A percentile compares a stretch with the other conserved stretches of the same genome.
phyloP scores from a whole-genome alignment of 441 rosid genomes.

The Corymbia calophylla region DNA sequence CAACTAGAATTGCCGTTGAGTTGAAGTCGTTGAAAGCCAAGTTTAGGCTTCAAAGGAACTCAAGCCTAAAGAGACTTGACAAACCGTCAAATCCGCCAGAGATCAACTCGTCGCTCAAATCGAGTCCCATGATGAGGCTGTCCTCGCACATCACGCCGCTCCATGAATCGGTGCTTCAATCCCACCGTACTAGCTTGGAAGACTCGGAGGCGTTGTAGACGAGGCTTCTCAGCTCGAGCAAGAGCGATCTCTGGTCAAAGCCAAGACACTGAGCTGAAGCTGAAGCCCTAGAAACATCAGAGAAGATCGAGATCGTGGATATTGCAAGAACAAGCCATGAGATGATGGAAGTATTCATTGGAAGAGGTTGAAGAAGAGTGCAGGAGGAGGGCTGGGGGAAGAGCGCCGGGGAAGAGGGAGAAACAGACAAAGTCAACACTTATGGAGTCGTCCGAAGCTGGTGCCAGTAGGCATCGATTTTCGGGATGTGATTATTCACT shows the following conservation, averaged over 20 bases:
- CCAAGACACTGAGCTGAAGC: not conserved
- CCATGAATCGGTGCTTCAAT: not conserved
- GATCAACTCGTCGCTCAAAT: rapidly evolving
- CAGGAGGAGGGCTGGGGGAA: not conserved
- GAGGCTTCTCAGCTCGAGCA: not conserved
- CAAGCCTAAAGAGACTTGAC: not conserved
- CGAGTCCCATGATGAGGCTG: not conserved
- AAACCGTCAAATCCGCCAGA: not conserved
- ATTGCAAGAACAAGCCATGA: not conserved
- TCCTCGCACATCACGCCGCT: not conserved
- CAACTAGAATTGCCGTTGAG: rapidly evolving
- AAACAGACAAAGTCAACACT: not conserved
- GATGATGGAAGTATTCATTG: rapidly evolving
- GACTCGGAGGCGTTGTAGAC: rapidly evolving
- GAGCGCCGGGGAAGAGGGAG: no score
- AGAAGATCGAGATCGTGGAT: not conserved
- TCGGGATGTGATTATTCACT: no score
- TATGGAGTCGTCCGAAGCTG: no score
- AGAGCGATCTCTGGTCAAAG: not conserved
- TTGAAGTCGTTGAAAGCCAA: not conserved
- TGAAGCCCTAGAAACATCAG: not conserved
- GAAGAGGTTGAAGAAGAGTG: not conserved
- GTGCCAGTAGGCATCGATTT: no score
- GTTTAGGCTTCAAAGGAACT: not conserved
- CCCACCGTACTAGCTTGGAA: not conserved